Evolutionary conservation across 371 early-diverging fungal genomes (phyloP), one percentile per base, ranked within the genome.

Genomic region (Blakeslea trispora): DNA sequence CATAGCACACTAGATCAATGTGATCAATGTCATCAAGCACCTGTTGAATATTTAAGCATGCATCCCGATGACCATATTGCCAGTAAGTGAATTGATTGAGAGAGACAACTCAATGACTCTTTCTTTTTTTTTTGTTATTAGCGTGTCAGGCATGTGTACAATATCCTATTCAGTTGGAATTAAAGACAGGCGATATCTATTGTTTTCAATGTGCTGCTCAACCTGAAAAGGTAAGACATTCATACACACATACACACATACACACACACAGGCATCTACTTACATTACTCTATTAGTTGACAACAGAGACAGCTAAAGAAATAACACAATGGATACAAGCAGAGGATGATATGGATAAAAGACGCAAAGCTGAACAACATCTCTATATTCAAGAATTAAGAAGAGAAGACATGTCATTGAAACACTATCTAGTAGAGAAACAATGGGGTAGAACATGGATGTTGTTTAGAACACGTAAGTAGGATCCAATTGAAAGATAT

Each of bases 401-500:
- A 61, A 45, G 70, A 40, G 72, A 75, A 50, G 76, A 75, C 23
- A 72, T 75, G 76, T 55, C 68, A 28, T 47, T 72, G 23, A 69
- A 61, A 35, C 68, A 72, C 52, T 75, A 70, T 50, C 49, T 75
- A 18, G 62, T 75, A 21, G 76, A 75, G 40, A 75, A 75, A 42
- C 55, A 59, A 35, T 75, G 76, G 76, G 70, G 72, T 17, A 53
- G 76, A 51, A 39, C 66, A 19, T 75, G 76, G 76, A 75, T 75
- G 76, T 47, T 72, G 18, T 75, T 75, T 52, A 65, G 76, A 63
- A 75, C 72, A 19, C 76, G 76, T 75, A 72, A 71, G 69, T n/a
- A 24, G 2, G 1, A 41, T n/a, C 11, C 14, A 28, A 5, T 24
- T 23, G 8, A 5, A 4, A 48, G 22, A 37, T 0, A 22, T 4